These are phyloP conservation scores for Barnettozyma populi DNA, from an alignment of 805 yeast genomes.

Conservation along the genomic window DNA sequence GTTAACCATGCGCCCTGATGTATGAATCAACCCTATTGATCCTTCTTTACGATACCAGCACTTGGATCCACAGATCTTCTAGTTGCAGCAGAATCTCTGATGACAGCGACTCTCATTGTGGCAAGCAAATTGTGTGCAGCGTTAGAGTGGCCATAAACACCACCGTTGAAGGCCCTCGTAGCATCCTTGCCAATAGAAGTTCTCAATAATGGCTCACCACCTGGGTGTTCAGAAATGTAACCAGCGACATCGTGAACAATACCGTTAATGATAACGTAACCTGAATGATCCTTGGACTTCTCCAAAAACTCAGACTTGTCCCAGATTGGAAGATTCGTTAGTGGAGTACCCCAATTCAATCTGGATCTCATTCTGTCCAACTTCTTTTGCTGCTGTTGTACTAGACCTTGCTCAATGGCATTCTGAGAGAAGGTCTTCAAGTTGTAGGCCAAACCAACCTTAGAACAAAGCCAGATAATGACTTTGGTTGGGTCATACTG, in stretches of 20 bases:
- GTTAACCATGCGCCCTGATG: background rate
- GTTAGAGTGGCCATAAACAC: slow-evolving; percentile 78
- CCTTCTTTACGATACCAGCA: slow-evolving; percentile 13
- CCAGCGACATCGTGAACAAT: slow-evolving; percentile 71
- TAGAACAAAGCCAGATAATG: slow-evolving; percentile 51
- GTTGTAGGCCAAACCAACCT: slow-evolving; percentile 62
- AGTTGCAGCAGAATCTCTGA: slow-evolving; percentile 54
- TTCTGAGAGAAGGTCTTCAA: slow-evolving; percentile 72
- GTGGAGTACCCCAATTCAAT: slow-evolving; percentile 72
- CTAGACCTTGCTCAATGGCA: slow-evolving; percentile 75
- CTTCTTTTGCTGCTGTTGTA: slow-evolving; percentile 81
- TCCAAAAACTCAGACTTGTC: slow-evolving; percentile 52
- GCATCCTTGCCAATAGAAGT: slow-evolving; percentile 80
- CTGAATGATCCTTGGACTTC: slow-evolving; percentile 39
- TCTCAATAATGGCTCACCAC: slow-evolving; percentile 69
- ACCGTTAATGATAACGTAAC: slow-evolving; percentile 68
- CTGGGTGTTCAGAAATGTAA: slow-evolving; percentile 75
- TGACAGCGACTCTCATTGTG: slow-evolving; percentile 76
- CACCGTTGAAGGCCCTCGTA: slow-evolving; percentile 79
- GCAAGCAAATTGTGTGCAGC: slow-evolving; percentile 83
- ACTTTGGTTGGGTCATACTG: slow-evolving; percentile 82
- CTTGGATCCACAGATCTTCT: slow-evolving; percentile 19
- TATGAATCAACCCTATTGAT: background rate
- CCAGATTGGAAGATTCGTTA: slow-evolving; percentile 69
- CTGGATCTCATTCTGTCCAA: slow-evolving; percentile 54